Conservation (phyloP, 345 rosid genomes). For the Corymbia maculata region DNA sequence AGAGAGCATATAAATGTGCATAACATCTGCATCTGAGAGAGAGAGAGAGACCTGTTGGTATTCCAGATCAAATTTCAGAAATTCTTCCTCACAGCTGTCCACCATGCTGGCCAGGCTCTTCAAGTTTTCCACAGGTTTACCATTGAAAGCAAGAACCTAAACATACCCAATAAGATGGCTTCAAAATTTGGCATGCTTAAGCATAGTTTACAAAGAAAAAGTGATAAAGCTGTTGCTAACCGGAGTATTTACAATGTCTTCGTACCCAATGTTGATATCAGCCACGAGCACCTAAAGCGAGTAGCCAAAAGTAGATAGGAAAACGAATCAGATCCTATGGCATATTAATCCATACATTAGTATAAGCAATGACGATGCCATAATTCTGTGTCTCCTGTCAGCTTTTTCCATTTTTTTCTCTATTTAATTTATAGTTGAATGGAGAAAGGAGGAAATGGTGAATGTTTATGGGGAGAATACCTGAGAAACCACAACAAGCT, state of each 20-base stretch:
- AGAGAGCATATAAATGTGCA: neutral
- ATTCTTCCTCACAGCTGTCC: constrained; percentile 48
- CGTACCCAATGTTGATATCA: constrained; percentile 87
- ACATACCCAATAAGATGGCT: neutral
- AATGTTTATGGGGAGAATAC: constrained; percentile 8
- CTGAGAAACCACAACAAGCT: constrained; percentile 91
- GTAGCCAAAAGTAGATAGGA: neutral
- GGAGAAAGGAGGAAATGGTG: neutral
- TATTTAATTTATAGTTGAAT: neutral
- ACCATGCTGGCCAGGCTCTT: constrained; percentile 57
- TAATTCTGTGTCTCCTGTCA: neutral
- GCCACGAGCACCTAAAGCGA: constrained; percentile 72
- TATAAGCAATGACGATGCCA: neutral
- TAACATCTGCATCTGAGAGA: neutral
- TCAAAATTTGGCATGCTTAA: neutral
- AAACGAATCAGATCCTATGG: neutral
- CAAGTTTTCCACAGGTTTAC: constrained; percentile 56
- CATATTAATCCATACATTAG: neutral
- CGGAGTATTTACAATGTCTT: constrained; percentile 88
- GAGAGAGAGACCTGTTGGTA: constrained; percentile 39
- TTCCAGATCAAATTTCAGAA: constrained; percentile 52
- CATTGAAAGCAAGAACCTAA: constrained; percentile 52
- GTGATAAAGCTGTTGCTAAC: constrained; percentile 9
- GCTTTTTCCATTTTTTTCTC: neutral
- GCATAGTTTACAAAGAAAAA: neutral